A percentile compares a stretch with the other conserved stretches of the same genome.
phyloP scores from a whole-genome alignment of 129 eudicot genomes.

The Saposhnikovia divaricata region DNA sequence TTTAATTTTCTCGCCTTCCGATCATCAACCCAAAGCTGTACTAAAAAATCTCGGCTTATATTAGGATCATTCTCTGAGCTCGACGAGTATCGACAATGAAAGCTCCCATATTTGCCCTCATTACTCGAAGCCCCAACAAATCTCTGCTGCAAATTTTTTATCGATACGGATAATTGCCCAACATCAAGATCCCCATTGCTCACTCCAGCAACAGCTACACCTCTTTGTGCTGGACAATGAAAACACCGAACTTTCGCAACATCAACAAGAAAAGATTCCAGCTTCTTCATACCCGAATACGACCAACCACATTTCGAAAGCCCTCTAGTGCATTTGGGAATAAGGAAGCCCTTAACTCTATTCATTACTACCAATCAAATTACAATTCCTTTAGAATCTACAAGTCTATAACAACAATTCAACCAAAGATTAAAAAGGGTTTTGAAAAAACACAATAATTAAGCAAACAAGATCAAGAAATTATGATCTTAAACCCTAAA shows the following conservation, averaged over 20 bases:
- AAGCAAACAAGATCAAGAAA: background rate
- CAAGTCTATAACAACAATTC: background rate
- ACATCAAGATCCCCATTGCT: constrained; percentile 15
- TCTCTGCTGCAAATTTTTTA: constrained; percentile 21
- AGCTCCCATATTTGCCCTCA: constrained; percentile 10
- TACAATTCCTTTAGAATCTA: background rate
- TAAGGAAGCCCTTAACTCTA: constrained; percentile 26
- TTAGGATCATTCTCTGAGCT: constrained; percentile 30
- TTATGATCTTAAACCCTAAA: background rate
- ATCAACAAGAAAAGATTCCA: constrained; percentile 13
- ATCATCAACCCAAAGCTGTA: constrained; percentile 65
- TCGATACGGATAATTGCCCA: constrained; percentile 6
- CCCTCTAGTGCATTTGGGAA: constrained; percentile 17
- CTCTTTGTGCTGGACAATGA: background rate
- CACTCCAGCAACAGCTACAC: constrained; percentile 7
- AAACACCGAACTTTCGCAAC: constrained; percentile 9
- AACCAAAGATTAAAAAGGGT: background rate
- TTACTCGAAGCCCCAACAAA: constrained; percentile 16
- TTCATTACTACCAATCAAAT: constrained; percentile 26
- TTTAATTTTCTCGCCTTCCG: constrained; percentile 26
- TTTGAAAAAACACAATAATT: background rate
- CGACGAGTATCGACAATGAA: constrained; percentile 24
- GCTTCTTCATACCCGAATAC: constrained; percentile 14
- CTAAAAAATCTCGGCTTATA: constrained; percentile 71
- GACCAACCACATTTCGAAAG: constrained; percentile 9